These are phyloP conservation scores for Cyclotella baltica DNA, from an alignment of 108 stramenopile genomes.

Conservation along the genomic window DNA sequence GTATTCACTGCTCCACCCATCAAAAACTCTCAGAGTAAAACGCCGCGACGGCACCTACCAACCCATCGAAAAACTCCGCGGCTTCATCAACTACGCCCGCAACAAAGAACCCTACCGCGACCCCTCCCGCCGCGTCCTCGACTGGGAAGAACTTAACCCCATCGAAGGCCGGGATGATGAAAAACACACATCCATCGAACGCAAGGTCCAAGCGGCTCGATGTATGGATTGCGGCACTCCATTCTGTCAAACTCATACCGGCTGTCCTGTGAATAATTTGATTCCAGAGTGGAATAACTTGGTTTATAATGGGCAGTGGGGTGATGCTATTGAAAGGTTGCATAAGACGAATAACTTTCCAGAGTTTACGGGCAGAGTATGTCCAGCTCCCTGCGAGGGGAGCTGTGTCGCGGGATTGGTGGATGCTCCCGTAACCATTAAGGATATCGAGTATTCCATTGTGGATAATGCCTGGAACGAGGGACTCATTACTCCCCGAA, in stretches of 20 bases:
- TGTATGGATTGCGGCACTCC: constrained; percentile 99
- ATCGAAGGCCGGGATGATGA: constrained; percentile 69
- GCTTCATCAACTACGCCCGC: constrained; percentile 95
- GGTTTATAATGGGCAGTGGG: constrained; percentile 95
- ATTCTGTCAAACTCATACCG: constrained; percentile 97
- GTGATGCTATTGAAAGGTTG: constrained; percentile 92
- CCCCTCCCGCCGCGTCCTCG: constrained; percentile 88
- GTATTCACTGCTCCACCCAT: no score
- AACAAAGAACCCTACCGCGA: constrained; percentile 97
- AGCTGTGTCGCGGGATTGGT: constrained; percentile 96
- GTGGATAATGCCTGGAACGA: constrained; percentile 95
- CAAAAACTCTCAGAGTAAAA: constrained; percentile 78
- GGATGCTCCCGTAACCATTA: constrained; percentile 95
- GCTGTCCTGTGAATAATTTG: constrained; percentile 97
- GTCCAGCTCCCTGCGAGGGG: constrained; percentile 98
- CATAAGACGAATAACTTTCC: constrained; percentile 99
- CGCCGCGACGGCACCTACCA: constrained; percentile 90
- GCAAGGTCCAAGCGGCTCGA: constrained; percentile 93
- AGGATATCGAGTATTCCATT: constrained; percentile 98
- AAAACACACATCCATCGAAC: constrained; percentile 87
- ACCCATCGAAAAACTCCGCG: constrained; percentile 91
- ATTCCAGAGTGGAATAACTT: constrained; percentile 99
- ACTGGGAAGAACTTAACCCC: constrained; percentile 97
- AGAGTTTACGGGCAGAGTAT: constrained; percentile 98
- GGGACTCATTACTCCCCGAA: constrained; percentile 91